Evolutionary conservation across 31 red algal genomes (phyloP), one percentile per base, ranked within the genome.

Genomic region (Endocladia muricata): DNA sequence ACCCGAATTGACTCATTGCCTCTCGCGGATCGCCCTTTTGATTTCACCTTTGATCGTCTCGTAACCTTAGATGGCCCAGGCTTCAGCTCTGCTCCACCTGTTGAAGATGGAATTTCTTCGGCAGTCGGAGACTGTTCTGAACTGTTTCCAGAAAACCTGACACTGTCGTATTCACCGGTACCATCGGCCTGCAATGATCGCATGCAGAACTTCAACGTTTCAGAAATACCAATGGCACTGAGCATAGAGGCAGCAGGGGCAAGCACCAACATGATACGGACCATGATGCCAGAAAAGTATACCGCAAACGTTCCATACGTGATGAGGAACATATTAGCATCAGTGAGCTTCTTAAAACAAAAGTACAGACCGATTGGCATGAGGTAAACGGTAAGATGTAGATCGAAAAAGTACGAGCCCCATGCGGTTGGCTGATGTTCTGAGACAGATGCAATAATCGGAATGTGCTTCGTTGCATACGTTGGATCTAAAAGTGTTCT

Each of bases 361-460:
- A 90, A 90, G 85, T 98, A 94, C 21, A 98, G 69, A 19, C 96
- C 96, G 73, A 95, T 81, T 6, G 96, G 96, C 56, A 84, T 86
- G 15, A 95, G 66, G 40, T 94, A 91, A 30, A 84, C 91, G 5
- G 91, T 74, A 43, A 95, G 22, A 63, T 98, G 91, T 2, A 98
- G 70, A 64, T 98, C 91, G 43, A 94, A 91, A 73, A 98, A 98
- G 83, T 98, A 98, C 19, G 96, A 92, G 7, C 85, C 86, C 91
- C 91, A 94, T 37, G 91, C 73, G 2, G 96, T 95, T 4, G 96
- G 96, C 77, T 98, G 96, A 77, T 98, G 96, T 70, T 98, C 96
- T 2, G 91, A 84, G 3, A 98, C 96, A 3, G 96, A 98, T 8
- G 91, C 96, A 59, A 98, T 92, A 51, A 98, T 94, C 0, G 96